Conservation (phyloP, 2,329 filamentous ascomycete genomes). For the Alternaria sp. region DNA sequence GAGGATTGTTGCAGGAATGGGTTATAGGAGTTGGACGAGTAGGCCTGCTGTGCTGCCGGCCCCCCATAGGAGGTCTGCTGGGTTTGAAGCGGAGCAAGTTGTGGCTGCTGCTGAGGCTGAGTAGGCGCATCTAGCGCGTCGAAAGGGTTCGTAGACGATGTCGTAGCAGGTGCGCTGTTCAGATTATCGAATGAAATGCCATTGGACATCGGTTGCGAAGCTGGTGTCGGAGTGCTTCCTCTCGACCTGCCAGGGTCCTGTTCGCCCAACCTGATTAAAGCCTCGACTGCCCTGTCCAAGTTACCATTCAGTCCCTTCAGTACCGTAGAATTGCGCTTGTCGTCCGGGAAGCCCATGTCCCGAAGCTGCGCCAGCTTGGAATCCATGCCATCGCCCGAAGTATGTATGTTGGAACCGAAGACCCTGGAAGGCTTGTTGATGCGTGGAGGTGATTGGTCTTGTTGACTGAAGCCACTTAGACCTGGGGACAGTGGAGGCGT, state of each 20-base stretch:
- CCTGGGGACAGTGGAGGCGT: conserved; percentile 47
- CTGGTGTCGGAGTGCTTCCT: conserved; percentile 59
- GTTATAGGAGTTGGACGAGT: conserved; percentile 65
- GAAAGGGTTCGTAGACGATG: conserved; percentile 53
- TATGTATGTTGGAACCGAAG: conserved; percentile 73
- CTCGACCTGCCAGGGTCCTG: conserved; percentile 41
- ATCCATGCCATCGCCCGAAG: conserved; percentile 68
- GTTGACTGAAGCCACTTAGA: conserved; percentile 39
- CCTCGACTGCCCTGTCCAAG: conserved; percentile 84
- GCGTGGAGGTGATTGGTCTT: conserved; percentile 50
- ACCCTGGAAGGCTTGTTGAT: conserved; percentile 70
- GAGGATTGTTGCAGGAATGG: conserved; percentile 67
- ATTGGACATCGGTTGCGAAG: conserved; percentile 59
- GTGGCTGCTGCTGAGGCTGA: conserved; percentile 40
- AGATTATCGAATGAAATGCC: conserved; percentile 55
- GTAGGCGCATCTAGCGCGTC: conserved; percentile 52
- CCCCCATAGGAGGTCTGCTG: conserved; percentile 39
- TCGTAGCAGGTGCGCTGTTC: conserved; percentile 35
- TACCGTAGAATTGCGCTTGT: conserved; percentile 80
- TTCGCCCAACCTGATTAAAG: conserved; percentile 83
- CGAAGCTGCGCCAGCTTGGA: conserved; percentile 78
- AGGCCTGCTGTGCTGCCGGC: conserved; percentile 31
- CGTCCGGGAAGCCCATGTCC: conserved; percentile 92
- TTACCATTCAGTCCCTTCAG: conserved; percentile 86
- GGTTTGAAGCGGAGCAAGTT: conserved; percentile 37